Percentiles rank a stretch among this genome's conserved stretches.
These are phyloP conservation scores for Thermomucor indicae-seudaticae DNA, from an alignment of 371 early-diverging fungal genomes.

Conservation along the genomic window DNA sequence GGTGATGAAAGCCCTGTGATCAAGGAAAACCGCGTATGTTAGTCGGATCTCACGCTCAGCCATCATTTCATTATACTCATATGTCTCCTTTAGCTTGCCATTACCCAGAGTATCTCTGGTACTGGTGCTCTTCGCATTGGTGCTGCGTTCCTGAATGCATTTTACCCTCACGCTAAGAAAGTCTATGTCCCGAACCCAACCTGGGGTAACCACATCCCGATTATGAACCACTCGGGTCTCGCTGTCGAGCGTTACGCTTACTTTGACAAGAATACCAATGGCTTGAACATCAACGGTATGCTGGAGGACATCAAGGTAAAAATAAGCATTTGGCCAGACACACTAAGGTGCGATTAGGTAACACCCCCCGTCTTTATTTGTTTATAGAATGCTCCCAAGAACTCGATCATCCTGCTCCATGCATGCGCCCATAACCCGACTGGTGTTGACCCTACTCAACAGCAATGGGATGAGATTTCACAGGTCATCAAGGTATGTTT, in stretches of 20 bases:
- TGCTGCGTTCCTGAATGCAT: constrained; percentile 84
- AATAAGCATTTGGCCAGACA: background rate
- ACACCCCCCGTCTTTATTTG: background rate
- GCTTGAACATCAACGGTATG: constrained; percentile 92
- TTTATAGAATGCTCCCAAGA: constrained; percentile 72
- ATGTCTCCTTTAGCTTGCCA: constrained; percentile 57
- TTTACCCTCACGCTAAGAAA: constrained; percentile 82
- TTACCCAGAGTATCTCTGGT: constrained; percentile 94
- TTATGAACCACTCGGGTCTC: constrained; percentile 91
- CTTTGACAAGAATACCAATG: constrained; percentile 91
- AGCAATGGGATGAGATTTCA: constrained; percentile 91
- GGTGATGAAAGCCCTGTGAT: constrained; percentile 75
- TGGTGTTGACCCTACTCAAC: constrained; percentile 93
- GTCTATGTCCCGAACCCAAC: constrained; percentile 93
- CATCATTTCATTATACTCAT: background rate
- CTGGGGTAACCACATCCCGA: constrained; percentile 97
- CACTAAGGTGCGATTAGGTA: background rate
- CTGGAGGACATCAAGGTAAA: constrained; percentile 78
- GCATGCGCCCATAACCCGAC: constrained; percentile 99
- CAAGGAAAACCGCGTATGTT: constrained; percentile 64
- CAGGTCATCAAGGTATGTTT: constrained; percentile 68
- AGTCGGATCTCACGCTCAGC: background rate
- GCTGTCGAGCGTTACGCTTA: constrained; percentile 88
- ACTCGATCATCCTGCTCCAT: constrained; percentile 91
- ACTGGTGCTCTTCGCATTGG: constrained; percentile 97